Evolutionary conservation across 805 yeast species (phyloP).

Genomic region (Suhomyces kilbournensis): DNA sequence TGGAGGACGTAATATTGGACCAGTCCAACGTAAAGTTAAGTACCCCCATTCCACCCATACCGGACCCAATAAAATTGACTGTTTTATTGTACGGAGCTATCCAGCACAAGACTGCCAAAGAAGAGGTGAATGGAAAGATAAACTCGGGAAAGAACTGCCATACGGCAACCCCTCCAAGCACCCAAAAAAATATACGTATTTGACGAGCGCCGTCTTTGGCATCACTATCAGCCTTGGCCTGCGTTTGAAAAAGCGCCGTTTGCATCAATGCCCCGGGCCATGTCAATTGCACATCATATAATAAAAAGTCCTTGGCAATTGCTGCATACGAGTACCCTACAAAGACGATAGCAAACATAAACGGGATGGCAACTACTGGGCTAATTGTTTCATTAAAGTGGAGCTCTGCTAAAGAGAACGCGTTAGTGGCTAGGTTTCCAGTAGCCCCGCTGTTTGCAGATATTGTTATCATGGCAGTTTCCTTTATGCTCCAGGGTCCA

Average conservation of each 20-base stretch:
- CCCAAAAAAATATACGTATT: slow-evolving; percentile 38
- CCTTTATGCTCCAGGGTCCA: slow-evolving; percentile 56
- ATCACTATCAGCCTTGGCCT: slow-evolving; percentile 16
- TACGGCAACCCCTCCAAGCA: slow-evolving; percentile 29
- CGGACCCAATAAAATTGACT: slow-evolving; percentile 49
- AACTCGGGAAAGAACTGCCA: slow-evolving; percentile 54
- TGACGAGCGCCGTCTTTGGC: slow-evolving; percentile 19
- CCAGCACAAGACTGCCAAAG: slow-evolving; percentile 49
- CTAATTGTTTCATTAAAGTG: slow-evolving; percentile 38
- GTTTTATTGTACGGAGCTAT: slow-evolving; percentile 42
- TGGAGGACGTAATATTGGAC: slow-evolving; percentile 50
- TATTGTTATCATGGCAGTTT: slow-evolving; percentile 49
- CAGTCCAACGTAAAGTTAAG: slow-evolving; percentile 49
- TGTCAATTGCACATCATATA: slow-evolving; percentile 47
- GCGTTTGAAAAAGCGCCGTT: slow-evolving; percentile 41
- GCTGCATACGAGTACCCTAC: slow-evolving; percentile 54
- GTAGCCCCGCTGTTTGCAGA: slow-evolving; percentile 54
- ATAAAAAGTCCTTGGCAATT: slow-evolving; percentile 42
- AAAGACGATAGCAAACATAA: slow-evolving; percentile 53
- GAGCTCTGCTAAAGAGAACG: slow-evolving; percentile 45
- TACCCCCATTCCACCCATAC: slow-evolving; percentile 52
- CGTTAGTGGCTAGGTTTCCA: slow-evolving; percentile 48
- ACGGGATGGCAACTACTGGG: slow-evolving; percentile 37
- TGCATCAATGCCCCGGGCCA: slow-evolving; percentile 55
- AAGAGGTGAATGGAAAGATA: slow-evolving; percentile 47